Conservation (phyloP, 306 rosid species). For the Sicyos edulis region DNA sequence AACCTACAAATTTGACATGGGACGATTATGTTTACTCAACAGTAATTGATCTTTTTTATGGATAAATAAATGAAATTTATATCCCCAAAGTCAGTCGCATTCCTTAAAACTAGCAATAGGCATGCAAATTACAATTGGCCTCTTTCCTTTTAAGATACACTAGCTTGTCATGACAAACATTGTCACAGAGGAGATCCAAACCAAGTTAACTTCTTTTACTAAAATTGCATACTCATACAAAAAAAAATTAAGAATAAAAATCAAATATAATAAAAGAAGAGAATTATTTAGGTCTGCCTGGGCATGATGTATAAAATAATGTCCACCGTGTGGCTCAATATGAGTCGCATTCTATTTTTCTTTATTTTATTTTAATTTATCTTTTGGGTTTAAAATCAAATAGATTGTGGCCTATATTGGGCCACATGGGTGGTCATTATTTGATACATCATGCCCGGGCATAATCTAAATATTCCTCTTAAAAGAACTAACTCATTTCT, state of each 20-base stretch:
- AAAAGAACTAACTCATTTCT: neutral
- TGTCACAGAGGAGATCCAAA: neutral
- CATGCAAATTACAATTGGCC: neutral
- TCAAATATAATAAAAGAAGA: neutral
- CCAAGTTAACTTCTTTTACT: neutral
- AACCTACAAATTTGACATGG: slow-evolving; percentile 43
- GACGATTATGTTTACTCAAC: neutral
- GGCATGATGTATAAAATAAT: too few species aligned
- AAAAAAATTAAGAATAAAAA: neutral
- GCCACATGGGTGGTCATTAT: too few species aligned
- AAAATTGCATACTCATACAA: neutral
- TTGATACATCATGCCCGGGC: too few species aligned
- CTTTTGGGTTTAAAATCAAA: too few species aligned
- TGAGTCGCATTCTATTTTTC: too few species aligned
- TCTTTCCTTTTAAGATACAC: neutral
- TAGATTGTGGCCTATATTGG: too few species aligned
- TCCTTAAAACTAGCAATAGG: neutral
- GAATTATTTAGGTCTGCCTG: too few species aligned
- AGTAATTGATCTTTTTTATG: neutral
- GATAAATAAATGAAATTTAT: neutral
- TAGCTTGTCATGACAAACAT: slow-evolving; percentile 6
- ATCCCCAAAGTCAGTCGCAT: neutral
- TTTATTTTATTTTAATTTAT: too few species aligned
- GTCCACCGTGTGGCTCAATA: too few species aligned
- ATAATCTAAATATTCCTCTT: too few species aligned